Conservation (phyloP, 1,284 basidiomycete species). For the Cryptococcus sp. region DNA sequence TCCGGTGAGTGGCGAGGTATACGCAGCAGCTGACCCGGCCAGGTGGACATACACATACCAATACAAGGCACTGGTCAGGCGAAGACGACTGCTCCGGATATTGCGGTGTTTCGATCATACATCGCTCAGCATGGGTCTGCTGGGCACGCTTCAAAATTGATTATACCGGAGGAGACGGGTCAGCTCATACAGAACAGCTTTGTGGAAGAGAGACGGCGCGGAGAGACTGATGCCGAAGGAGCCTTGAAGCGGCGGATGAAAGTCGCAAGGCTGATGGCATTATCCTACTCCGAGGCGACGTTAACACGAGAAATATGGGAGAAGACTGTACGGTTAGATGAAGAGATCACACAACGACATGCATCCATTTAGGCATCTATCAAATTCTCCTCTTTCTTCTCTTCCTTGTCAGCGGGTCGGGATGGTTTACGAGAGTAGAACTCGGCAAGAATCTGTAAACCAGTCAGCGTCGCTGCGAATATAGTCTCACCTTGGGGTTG, state of each 20-base stretch:
- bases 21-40: constrained; percentile 1
- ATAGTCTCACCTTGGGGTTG: constrained; percentile 63
- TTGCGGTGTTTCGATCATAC: constrained; percentile 33
- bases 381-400: constrained; percentile 58
- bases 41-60: constrained; percentile 41
- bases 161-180: constrained; percentile 43
- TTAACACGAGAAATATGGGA: constrained; percentile 39
- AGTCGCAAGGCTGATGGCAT: constrained; percentile 46
- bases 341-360: constrained; percentile 18
- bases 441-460: constrained; percentile 2
- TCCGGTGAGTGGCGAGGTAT: constrained; percentile 33
- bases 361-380: constrained; percentile 30
- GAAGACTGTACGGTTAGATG: constrained; percentile 36
- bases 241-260: constrained; percentile 48
- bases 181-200: constrained; percentile 47
- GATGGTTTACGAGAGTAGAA: constrained; percentile 59
- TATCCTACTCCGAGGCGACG: constrained; percentile 32
- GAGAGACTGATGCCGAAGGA: constrained; percentile 26
- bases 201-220: constrained; percentile 35
- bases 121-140: constrained; percentile 23
- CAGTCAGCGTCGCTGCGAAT: constrained; percentile 6
- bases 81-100: constrained; percentile 9
- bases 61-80: constrained; percentile 3
- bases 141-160: constrained; percentile 24
- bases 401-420: constrained; percentile 39